Evolutionary conservation across 768 basidiomycete genomes (phyloP).

Genomic region (Brasilioporus rufonigricans): DNA sequence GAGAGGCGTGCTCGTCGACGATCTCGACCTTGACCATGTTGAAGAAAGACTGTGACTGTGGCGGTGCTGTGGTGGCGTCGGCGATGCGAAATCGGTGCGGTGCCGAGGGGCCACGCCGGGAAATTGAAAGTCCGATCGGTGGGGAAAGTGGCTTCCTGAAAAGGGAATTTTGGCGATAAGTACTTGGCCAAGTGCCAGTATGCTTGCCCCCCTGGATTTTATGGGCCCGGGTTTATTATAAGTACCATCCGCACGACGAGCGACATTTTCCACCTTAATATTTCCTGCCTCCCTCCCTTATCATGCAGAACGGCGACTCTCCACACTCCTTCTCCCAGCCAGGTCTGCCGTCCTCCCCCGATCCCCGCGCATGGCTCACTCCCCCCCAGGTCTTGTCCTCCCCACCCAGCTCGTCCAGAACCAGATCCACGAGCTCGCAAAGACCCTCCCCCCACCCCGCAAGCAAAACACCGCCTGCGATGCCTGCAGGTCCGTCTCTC

Average conservation of each 20-base stretch:
- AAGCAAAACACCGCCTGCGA: conserved; percentile 95
- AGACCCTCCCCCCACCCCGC: conserved; percentile 77
- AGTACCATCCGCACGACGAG: conserved; percentile 18
- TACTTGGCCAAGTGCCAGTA: conserved; percentile 21
- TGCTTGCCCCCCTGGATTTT: conserved; percentile 11
- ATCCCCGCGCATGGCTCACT: not conserved
- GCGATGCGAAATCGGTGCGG: conserved; percentile 22
- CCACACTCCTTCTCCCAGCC: conserved; percentile 34
- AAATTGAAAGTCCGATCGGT: conserved; percentile 27
- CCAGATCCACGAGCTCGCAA: conserved; percentile 79
- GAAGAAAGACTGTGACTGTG: conserved; percentile 2
- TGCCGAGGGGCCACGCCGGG: conserved; percentile 18
- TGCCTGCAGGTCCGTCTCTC: conserved; percentile 67
- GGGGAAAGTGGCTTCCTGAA: not conserved
- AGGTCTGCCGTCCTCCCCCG: conserved; percentile 15
- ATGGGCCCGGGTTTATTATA: conserved; percentile 20
- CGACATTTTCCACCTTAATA: conserved; percentile 25
- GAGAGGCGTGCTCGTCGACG: conserved; percentile 74
- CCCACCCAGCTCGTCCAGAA: conserved; percentile 71
- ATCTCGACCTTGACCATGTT: conserved; percentile 94
- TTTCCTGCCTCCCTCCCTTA: conserved; percentile 23
- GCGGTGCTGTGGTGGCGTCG: conserved; percentile 22
- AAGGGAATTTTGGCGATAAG: conserved; percentile 19
- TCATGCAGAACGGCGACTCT: conserved; percentile 32
- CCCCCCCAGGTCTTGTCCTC: conserved; percentile 52